These are phyloP conservation scores for Saxophila tyrrhenica DNA, from an alignment of 495 filamentous ascomycete species.

Conservation along the genomic window DNA sequence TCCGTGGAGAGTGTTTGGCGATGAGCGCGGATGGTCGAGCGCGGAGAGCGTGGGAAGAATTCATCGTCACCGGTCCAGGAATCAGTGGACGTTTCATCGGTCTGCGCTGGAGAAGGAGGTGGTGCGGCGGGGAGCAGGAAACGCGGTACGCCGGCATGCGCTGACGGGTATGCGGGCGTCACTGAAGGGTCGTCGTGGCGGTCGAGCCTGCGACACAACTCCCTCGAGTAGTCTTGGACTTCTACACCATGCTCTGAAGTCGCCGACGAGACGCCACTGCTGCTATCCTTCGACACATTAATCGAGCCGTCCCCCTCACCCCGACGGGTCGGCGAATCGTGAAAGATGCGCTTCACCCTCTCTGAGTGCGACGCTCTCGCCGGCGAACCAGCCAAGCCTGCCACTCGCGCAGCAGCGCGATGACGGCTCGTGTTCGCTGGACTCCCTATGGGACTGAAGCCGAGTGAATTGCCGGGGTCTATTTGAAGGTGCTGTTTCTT, in stretches of 20 bases:
- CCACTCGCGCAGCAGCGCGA: background rate
- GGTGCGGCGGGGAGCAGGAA: background rate
- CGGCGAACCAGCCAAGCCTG: background rate
- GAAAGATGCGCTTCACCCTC: background rate
- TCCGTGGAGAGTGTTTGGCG: background rate
- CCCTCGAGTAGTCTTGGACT: background rate
- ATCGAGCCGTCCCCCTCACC: too few species aligned
- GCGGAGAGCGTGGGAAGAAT: slow-evolving; percentile 8
- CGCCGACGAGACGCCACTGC: too few species aligned
- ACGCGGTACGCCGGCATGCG: background rate
- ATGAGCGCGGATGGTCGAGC: background rate
- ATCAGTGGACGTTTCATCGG: slow-evolving; percentile 5
- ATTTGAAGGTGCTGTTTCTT: background rate
- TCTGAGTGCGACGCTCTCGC: background rate
- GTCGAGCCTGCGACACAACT: background rate
- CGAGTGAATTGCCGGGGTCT: background rate
- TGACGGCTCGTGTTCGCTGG: background rate
- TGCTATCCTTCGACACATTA: too few species aligned
- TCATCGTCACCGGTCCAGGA: slow-evolving; percentile 14
- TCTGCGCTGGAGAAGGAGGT: background rate
- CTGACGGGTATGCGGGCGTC: background rate
- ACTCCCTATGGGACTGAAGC: background rate
- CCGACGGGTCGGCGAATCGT: background rate
- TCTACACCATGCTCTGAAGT: background rate
- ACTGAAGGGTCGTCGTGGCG: background rate